These are phyloP conservation scores for Phellopilus nigrolimitatus DNA, from an alignment of 1,284 basidiomycete genomes.

Conservation along the genomic window DNA sequence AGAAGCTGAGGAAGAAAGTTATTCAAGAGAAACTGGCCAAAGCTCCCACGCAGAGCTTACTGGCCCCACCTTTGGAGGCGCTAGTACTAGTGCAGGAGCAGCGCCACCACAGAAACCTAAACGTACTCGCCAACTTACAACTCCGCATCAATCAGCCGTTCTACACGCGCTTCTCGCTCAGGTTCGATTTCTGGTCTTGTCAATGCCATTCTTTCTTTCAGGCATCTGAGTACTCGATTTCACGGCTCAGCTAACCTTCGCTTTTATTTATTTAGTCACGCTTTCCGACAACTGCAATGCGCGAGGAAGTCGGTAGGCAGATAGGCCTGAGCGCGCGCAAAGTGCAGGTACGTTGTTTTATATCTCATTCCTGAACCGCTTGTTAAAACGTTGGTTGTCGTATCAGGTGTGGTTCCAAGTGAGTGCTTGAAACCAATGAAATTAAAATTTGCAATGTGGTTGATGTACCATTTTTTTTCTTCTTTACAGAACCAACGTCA, in stretches of 20 bases:
- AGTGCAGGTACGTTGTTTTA: constrained; percentile 62
- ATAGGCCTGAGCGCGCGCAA: constrained; percentile 81
- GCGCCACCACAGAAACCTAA: constrained; percentile 66
- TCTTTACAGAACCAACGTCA: constrained; percentile 18
- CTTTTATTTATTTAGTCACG: constrained; percentile 53
- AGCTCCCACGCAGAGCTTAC: constrained; percentile 1
- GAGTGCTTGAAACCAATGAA: constrained; percentile 25
- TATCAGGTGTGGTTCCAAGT: constrained; percentile 82
- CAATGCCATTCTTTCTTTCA: constrained; percentile 10
- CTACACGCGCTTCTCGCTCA: constrained; percentile 75
- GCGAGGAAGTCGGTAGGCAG: constrained; percentile 77
- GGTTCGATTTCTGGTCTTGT: constrained; percentile 37
- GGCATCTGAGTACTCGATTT: too few species aligned
- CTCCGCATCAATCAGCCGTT: constrained; percentile 78
- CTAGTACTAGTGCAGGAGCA: constrained; percentile 24
- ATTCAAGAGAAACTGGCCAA: constrained; percentile 2
- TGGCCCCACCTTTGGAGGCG: not conserved
- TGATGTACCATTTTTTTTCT: not conserved
- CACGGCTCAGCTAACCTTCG: constrained; percentile 7
- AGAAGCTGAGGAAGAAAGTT: constrained; percentile 5
- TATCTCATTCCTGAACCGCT: constrained; percentile 17
- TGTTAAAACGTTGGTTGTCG: constrained; percentile 21
- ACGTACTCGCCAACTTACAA: constrained; percentile 65
- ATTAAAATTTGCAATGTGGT: not conserved
- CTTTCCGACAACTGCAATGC: constrained; percentile 78